These are phyloP conservation scores for Phytophthora nicotianae DNA, from an alignment of 352 stramenopile species.

Conservation along the genomic window DNA sequence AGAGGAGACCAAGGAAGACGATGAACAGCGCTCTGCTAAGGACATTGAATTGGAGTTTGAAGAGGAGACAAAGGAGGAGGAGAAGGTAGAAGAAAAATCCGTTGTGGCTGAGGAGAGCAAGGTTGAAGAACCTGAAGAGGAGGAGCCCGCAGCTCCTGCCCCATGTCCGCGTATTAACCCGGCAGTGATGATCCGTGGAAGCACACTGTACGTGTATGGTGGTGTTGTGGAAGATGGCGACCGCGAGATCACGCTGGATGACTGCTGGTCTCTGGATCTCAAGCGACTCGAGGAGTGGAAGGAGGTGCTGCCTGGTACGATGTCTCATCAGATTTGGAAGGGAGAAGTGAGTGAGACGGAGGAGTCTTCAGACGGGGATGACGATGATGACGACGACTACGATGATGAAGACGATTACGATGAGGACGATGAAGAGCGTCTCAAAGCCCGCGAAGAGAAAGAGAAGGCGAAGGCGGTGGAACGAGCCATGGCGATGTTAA, in stretches of 20 bases:
- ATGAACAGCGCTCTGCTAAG: constrained; percentile 41
- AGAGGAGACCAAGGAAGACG: constrained; percentile 60
- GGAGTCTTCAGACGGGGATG: constrained; percentile 81
- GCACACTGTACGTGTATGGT: constrained; percentile 94
- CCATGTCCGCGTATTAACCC: constrained; percentile 90
- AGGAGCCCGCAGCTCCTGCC: constrained; percentile 33
- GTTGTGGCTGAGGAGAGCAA: constrained; percentile 25
- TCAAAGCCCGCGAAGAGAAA: constrained; percentile 23
- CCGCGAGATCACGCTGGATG: constrained; percentile 95
- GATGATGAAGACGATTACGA: constrained; percentile 52
- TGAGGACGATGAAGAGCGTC: constrained; percentile 21
- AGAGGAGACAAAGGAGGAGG: constrained; percentile 45
- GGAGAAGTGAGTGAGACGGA: constrained; percentile 86
- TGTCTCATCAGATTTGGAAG: constrained; percentile 94
- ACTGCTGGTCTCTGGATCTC: constrained; percentile 95
- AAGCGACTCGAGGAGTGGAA: constrained; percentile 94
- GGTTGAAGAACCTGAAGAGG: constrained; percentile 28
- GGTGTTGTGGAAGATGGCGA: constrained; percentile 94
- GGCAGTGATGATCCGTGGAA: constrained; percentile 85
- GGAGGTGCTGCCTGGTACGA: constrained; percentile 90
- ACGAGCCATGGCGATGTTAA: constrained; percentile 65
- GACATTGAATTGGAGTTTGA: constrained; percentile 26
- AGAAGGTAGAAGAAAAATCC: constrained; percentile 45
- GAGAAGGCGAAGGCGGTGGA: constrained; percentile 55
- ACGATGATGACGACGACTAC: constrained; percentile 73